These are phyloP conservation scores for Falciphora oryzae DNA, from an alignment of 2,329 filamentous ascomycete species.

Conservation along the genomic window DNA sequence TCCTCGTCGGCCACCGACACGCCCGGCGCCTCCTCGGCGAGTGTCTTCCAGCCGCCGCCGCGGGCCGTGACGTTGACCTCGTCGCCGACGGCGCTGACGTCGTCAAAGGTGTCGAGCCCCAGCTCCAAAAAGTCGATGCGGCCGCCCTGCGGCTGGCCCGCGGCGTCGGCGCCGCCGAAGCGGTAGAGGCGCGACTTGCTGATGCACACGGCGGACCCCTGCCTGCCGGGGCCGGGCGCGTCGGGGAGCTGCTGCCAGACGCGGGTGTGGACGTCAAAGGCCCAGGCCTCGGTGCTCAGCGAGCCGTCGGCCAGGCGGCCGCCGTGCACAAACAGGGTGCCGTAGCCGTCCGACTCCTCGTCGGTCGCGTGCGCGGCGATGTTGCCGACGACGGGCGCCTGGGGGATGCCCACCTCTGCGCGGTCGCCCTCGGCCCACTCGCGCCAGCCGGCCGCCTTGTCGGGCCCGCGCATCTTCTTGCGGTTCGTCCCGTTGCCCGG, in stretches of 20 bases:
- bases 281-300: slow-evolving; percentile 66
- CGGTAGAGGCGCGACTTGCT: slow-evolving; percentile 62
- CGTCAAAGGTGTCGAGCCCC: slow-evolving; percentile 49
- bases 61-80: slow-evolving; percentile 46
- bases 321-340: slow-evolving; percentile 70
- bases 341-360: slow-evolving; percentile 55
- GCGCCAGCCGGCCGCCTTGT: slow-evolving; percentile 33
- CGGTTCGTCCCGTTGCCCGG: slow-evolving; percentile 32
- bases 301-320: slow-evolving; percentile 62
- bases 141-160: slow-evolving; percentile 58
- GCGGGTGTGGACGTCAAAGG: slow-evolving; percentile 59
- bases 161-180: slow-evolving; percentile 75
- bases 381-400: slow-evolving; percentile 51
- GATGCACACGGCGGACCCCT: slow-evolving; percentile 62
- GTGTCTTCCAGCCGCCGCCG: slow-evolving; percentile 47
- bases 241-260: slow-evolving; percentile 63
- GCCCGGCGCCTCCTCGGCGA: slow-evolving; percentile 11
- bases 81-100: slow-evolving; percentile 35
- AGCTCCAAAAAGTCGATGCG: slow-evolving; percentile 61
- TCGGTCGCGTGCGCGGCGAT: slow-evolving; percentile 53
- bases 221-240: slow-evolving; percentile 61
- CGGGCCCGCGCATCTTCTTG: slow-evolving; percentile 13
- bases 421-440: slow-evolving; percentile 51
- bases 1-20: slow-evolving; percentile 26
- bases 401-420: slow-evolving; percentile 50